These are phyloP conservation scores for Candida sanyiensis DNA, from an alignment of 805 yeast genomes.

Conservation along the genomic window DNA sequence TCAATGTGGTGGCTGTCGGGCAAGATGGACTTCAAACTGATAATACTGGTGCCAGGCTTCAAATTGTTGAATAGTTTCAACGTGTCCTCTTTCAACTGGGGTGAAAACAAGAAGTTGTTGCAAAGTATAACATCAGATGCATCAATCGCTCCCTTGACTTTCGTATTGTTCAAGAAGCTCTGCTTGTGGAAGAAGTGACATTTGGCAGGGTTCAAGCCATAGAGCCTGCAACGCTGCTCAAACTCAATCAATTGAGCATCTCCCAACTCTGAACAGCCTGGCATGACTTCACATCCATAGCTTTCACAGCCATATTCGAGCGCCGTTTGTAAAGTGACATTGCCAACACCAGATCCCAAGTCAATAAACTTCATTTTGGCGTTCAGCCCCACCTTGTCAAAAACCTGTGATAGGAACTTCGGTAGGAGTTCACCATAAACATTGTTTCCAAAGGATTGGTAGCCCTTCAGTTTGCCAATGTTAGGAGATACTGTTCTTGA, in stretches of 20 bases:
- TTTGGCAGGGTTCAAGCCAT: conserved; percentile 58
- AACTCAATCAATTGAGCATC: conserved; percentile 55
- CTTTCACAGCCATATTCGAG: conserved; percentile 77
- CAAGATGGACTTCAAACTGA: conserved; percentile 73
- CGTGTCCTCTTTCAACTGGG: conserved; percentile 62
- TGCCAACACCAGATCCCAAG: conserved; percentile 92
- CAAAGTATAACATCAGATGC: conserved; percentile 68
- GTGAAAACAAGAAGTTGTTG: conserved; percentile 80
- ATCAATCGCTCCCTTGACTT: conserved; percentile 48
- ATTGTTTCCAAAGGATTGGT: conserved; percentile 82
- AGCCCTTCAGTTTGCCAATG: conserved; percentile 54
- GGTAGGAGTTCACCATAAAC: conserved; percentile 92
- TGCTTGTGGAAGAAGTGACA: conserved; percentile 55
- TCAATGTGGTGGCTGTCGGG: conserved; percentile 67
- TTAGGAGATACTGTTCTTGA: conserved; percentile 75
- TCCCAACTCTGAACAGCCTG: conserved; percentile 68
- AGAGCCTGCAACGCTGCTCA: conserved; percentile 47
- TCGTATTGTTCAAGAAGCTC: conserved; percentile 63
- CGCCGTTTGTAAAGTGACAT: conserved; percentile 85
- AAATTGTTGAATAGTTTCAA: conserved; percentile 57
- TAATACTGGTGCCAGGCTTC: conserved; percentile 70
- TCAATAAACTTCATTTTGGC: conserved; percentile 66
- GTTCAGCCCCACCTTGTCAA: conserved; percentile 49
- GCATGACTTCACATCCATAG: conserved; percentile 90
- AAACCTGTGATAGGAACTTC: conserved; percentile 61